A percentile compares a stretch with the other conserved stretches of the same genome.
Evolutionary conservation across 306 rosid species (phyloP).

Genomic region (Malus sylvestris): DNA sequence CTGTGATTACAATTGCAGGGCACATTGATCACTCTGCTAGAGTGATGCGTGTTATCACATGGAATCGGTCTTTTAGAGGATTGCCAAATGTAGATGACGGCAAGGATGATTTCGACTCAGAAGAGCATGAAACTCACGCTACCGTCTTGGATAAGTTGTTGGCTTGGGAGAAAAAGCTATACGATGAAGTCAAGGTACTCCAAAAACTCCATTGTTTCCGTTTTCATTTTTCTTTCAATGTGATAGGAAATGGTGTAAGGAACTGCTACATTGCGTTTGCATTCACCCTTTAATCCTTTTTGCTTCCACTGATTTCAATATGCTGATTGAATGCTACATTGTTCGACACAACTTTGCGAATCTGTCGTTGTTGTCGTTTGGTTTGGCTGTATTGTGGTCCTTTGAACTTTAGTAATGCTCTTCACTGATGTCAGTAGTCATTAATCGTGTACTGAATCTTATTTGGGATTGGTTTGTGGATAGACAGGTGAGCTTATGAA

Average conservation of each 20-base stretch:
- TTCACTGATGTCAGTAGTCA: background rate
- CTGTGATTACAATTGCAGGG: conserved; percentile 36
- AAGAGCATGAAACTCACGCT: conserved; percentile 88
- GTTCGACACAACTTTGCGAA: background rate
- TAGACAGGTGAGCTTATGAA: conserved; percentile 97
- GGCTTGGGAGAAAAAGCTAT: conserved; percentile 97
- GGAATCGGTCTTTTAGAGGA: conserved; percentile 85
- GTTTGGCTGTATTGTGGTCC: background rate
- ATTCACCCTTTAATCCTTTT: background rate
- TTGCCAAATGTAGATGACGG: conserved; percentile 43
- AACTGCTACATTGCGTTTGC: background rate
- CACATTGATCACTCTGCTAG: conserved; percentile 92
- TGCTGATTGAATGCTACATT: background rate
- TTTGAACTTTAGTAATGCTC: background rate
- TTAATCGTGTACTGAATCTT: background rate
- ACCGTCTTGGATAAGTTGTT: conserved; percentile 86
- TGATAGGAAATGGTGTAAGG: background rate
- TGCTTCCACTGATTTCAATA: background rate
- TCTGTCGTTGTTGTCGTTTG: background rate
- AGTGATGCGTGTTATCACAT: conserved; percentile 87
- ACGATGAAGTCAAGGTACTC: conserved; percentile 86
- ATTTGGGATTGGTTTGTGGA: conserved; percentile 23
- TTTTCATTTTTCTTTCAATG: background rate
- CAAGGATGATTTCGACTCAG: conserved; percentile 70
- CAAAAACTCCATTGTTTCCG: background rate